Evolutionary conservation across 306 rosid genomes (phyloP).

Genomic region (Corylus heterophylla): DNA sequence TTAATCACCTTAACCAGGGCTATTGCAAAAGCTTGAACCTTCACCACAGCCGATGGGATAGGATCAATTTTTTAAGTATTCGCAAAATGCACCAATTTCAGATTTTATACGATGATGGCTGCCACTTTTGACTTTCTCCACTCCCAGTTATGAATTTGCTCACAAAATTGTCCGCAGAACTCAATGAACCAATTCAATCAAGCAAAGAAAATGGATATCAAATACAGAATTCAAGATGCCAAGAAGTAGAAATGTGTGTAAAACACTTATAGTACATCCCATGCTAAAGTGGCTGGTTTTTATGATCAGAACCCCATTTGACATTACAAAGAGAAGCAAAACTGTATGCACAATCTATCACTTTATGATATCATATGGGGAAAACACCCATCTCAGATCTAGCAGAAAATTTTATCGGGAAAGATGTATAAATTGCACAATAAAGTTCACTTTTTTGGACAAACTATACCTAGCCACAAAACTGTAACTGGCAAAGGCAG

Average conservation of each 20-base stretch:
- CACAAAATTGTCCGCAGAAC: background rate
- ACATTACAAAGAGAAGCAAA: background rate
- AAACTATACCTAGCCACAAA: constrained; percentile 8
- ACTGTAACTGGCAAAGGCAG: constrained; percentile 9
- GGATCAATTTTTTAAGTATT: background rate
- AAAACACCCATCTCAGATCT: constrained; percentile 6
- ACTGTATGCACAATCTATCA: background rate
- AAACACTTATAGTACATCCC: background rate
- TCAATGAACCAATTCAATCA: constrained; percentile 13
- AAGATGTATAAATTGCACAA: constrained; percentile 10
- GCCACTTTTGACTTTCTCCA: background rate
- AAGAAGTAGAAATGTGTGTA: background rate
- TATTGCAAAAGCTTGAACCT: background rate
- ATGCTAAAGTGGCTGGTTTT: background rate
- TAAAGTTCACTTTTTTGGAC: background rate
- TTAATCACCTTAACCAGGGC: background rate
- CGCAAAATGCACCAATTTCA: background rate
- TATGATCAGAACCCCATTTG: background rate
- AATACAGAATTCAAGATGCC: background rate
- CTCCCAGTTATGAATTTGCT: background rate
- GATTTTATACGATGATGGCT: constrained; percentile 1
- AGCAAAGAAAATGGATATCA: background rate
- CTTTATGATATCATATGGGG: background rate
- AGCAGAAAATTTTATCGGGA: background rate
- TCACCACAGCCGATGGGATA: background rate